Base-by-base conservation (phyloP, 1,284 basidiomycete genomes). In the Erythrobasidium hasegawianum region DNA sequence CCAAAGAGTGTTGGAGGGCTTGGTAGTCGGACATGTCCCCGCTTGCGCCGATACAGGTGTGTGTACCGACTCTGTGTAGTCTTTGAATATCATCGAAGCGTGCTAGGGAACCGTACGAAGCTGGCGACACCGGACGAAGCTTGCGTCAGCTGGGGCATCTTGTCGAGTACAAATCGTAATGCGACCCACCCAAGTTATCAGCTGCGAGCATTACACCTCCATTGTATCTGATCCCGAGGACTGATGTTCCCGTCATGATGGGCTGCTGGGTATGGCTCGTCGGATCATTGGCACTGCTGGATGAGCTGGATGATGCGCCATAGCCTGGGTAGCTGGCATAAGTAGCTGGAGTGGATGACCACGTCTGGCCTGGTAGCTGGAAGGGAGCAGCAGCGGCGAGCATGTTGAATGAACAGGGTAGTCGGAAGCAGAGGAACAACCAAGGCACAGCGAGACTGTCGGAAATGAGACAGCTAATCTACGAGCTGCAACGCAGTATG, bases 1-100 rank as follows among this genome's bases (percentile, higher is more conserved):
- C 86, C 43, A 93, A 83, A 68, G 87, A 76, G 69, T 83, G 83
- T 76, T 95, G 89, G 71, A 97, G 84, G 78, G 91, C 88, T 78
- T 99, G 96, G 80, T 92, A 97, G 80, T 99, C 96, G 74, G 89
- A 89, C 87, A 98, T 92, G 81, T 99, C 95, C 39, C 95, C 96
- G 39, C 90, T 86, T 1, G 90, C 95, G 16, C 91, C 96, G 71
- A 98, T 81, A 68, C 96, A 82, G 41, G 94, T 95, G 78, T 87
- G 84, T 38, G 83, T 80, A 5, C 94, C 94, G 33, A 97, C 86
- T 9, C 87, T 78, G 73, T 90, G 86, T 20, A 99, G 84, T 78
- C 95, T 88, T 73, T 88, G 85, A 67, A 98, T 83, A 76, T 95
- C 90, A 82, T 92, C 95, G 86, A 97, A 97, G 20, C 95, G 87